These are phyloP conservation scores for Aspergillus pseudoterreus DNA, from an alignment of 2,329 filamentous ascomycete species.

Conservation along the genomic window DNA sequence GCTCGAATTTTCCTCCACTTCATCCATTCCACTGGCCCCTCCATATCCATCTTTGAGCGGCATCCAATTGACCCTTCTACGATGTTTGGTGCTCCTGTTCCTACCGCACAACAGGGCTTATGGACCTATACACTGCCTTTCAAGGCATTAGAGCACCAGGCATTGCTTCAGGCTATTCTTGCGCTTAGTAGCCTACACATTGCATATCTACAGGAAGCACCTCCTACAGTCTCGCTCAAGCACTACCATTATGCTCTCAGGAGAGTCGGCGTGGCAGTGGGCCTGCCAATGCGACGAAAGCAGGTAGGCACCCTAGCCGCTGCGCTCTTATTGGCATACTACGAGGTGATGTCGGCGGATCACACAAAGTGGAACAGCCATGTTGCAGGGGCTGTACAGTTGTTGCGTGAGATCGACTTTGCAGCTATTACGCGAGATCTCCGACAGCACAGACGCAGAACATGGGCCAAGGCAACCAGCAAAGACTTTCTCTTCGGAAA, in stretches of 20 bases:
- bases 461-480: conserved; percentile 26
- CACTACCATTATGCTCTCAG: conserved; percentile 87
- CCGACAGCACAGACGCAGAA: conserved; percentile 58
- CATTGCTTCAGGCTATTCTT: conserved; percentile 83
- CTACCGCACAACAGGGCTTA: conserved; percentile 55
- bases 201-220: conserved; percentile 70
- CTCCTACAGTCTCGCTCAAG: conserved; percentile 76
- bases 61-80: conserved; percentile 70
- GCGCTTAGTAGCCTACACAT: conserved; percentile 85
- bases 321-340: conserved; percentile 80
- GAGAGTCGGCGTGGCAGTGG: conserved; percentile 71
- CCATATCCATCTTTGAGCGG: conserved; percentile 82
- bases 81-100: conserved; percentile 61
- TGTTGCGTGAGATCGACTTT: conserved; percentile 80
- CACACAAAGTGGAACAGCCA: conserved; percentile 96
- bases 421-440: conserved; percentile 68
- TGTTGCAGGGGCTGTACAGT: conserved; percentile 74
- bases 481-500: conserved; percentile 28
- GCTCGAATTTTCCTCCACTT: conserved; percentile 88
- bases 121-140: conserved; percentile 79
- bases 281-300: conserved; percentile 63
- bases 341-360: conserved; percentile 91
- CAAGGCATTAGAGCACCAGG: conserved; percentile 78
- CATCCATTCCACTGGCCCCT: conserved; percentile 80
- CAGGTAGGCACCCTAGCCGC: conserved; percentile 83